phyloP scores from a whole-genome alignment of 2,329 filamentous ascomycete species.

The Fusarium armeniacum region DNA sequence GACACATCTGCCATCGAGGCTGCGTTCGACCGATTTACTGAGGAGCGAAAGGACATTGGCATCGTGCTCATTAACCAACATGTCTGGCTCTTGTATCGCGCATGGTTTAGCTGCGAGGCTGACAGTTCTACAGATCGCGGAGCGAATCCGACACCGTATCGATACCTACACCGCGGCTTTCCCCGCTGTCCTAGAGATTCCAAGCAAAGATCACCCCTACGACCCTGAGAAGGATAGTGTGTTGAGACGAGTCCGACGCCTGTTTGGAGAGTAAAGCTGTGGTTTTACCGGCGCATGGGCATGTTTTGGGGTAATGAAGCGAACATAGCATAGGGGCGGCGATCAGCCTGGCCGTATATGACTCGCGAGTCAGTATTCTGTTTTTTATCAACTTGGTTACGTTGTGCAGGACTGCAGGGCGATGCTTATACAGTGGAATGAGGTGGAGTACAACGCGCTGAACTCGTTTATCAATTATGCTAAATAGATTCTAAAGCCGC shows the following conservation, averaged over 20 bases:
- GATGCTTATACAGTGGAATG: constrained; percentile 14
- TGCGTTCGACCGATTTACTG: constrained; percentile 90
- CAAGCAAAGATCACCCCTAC: constrained; percentile 98
- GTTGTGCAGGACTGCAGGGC: constrained; percentile 12
- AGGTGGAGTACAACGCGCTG: constrained; percentile 28
- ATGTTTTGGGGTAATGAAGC: constrained; percentile 20
- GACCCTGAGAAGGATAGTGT: constrained; percentile 99
- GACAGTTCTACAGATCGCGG: constrained; percentile 77
- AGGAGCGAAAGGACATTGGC: constrained; percentile 93
- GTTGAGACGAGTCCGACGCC: constrained; percentile 81
- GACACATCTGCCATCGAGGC: constrained; percentile 89
- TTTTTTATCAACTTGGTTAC: constrained; percentile 20
- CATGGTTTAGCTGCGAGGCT: constrained; percentile 22
- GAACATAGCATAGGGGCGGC: constrained; percentile 13
- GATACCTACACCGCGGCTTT: constrained; percentile 95
- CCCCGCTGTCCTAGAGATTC: constrained; percentile 95
- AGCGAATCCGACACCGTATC: constrained; percentile 90
- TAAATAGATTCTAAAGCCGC: constrained; percentile 46
- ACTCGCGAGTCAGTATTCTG: constrained; percentile 15
- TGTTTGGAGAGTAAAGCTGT: constrained; percentile 74
- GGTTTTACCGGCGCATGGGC: constrained; percentile 12
- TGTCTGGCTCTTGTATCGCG: constrained; percentile 65
- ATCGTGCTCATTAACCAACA: constrained; percentile 98
- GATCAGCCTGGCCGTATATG: constrained; percentile 3
- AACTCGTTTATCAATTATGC: constrained; percentile 37